Base-by-base conservation (phyloP, 768 basidiomycete genomes). In the Austroboletus festivus region DNA sequence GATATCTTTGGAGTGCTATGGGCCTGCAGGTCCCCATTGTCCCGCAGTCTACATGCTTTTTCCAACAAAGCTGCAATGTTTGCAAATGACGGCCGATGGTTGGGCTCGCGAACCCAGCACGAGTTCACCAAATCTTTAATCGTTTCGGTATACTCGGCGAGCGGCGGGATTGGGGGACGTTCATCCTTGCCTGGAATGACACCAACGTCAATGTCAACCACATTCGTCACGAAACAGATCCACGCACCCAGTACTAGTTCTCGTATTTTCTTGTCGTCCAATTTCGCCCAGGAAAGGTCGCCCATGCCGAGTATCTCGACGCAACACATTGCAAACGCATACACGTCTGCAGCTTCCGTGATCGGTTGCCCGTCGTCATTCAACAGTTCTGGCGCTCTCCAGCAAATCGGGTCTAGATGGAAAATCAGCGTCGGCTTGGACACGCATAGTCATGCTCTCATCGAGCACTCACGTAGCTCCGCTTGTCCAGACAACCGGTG, bases 351-450 rank as follows among this genome's bases (percentile, higher is more conserved):
- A 28, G 78, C 74, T 3, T 71, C 63, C 0, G 82, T 86, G n/a
- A n/a, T n/a, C 38, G 81, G 62, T 22, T 63, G 62, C 11, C 69
- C 66, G 7, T 68, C 57, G 2, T 80, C 83, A 19, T 61, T 60
- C 65, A 86, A 70, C 38, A 86, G 66, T 59, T 89, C 85, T 0
- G 87, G 87, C 4, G 82, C 80, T 54, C 79, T 80, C 86, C 87
- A 90, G 28, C 84, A 73, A 41, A 85, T 61, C 0, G 82, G 83
- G 2, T 82, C 90, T 57, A 74, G 26, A 81, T 83, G 46, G 22
- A 39, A 19, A 37, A 10, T 10, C 5, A 0, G 40, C 15, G 1
- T 28, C 28, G 57, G 40, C 30, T 31, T 35, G 6, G 28, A 31
- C 23, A 18, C 7, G 24, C 19, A n/a, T 5, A 37, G 18, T 23